A percentile compares a stretch with the other conserved stretches of the same genome.
phyloP scores from a whole-genome alignment of 306 rosid genomes.

The Sechiopsis laciniata region DNA sequence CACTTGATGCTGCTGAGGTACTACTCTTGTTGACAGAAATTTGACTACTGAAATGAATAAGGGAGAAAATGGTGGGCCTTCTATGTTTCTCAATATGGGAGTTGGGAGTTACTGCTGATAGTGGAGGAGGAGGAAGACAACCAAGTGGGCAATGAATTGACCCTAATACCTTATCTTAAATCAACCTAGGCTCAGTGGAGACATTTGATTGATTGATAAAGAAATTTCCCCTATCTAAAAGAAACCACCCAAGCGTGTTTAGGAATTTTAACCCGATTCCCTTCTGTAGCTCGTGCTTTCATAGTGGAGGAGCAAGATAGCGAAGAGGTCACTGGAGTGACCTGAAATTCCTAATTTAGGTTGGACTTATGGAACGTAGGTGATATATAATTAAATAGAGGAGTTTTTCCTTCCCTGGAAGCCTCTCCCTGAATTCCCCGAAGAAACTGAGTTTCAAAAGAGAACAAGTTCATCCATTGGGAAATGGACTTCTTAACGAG shows the following conservation, averaged over 20 bases:
- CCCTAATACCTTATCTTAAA: slow-evolving; percentile 11
- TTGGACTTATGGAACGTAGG: neutral
- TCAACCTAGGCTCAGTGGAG: neutral
- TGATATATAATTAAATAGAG: neutral
- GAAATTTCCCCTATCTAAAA: neutral
- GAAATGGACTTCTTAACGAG: neutral
- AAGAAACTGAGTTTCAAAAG: neutral
- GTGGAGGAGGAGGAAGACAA: neutral
- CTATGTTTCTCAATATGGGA: neutral
- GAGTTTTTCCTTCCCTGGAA: neutral
- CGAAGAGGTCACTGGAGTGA: slow-evolving; percentile 9
- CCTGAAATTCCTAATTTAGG: neutral
- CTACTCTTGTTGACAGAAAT: too few species aligned
- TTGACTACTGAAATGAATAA: too few species aligned
- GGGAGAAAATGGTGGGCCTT: too few species aligned
- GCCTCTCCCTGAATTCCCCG: neutral
- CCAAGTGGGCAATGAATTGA: neutral
- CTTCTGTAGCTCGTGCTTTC: neutral
- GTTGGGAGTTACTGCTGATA: slow-evolving; percentile 3
- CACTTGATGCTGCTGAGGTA: too few species aligned
- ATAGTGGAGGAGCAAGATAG: neutral
- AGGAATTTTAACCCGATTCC: too few species aligned
- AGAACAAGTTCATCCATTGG: slow-evolving; percentile 8
- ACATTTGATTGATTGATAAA: neutral
- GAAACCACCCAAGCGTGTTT: neutral